These are phyloP conservation scores for Pyricularia pennisetigena DNA, from an alignment of 2,329 filamentous ascomycete genomes.

Conservation along the genomic window DNA sequence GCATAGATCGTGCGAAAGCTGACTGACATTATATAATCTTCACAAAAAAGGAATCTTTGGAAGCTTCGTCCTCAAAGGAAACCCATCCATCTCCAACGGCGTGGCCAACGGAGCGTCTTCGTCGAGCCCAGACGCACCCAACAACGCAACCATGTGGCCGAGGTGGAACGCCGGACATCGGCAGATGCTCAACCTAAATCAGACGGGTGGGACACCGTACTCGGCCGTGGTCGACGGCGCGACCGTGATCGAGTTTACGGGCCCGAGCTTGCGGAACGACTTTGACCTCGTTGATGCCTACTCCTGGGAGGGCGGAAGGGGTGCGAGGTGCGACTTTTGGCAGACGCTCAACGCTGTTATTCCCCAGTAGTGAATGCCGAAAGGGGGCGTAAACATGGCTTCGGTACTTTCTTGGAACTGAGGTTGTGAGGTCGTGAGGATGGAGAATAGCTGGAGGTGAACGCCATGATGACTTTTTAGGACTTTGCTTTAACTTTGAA, in stretches of 20 bases:
- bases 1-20: no score
- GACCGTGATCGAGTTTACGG: conserved; percentile 11
- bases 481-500: no score
- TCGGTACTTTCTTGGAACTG: no score
- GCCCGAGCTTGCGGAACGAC: conserved; percentile 11
- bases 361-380: not conserved
- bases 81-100: conserved; percentile 2
- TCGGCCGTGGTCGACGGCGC: conserved; percentile 6
- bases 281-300: conserved; percentile 10
- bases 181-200: conserved; percentile 13
- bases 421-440: no score
- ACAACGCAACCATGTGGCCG: conserved; percentile 12
- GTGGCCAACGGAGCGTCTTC: conserved; percentile 1
- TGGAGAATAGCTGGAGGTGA: no score
- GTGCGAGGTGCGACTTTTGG: conserved; percentile 13
- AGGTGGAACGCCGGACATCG: conserved; percentile 7
- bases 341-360: not conserved
- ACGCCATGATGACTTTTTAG: no score
- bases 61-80: conserved; percentile 2
- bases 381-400: not conserved
- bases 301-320: conserved; percentile 15
- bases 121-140: not conserved
- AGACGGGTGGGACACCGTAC: conserved; percentile 12
- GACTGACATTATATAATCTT: no score
- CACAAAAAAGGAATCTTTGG: not conserved